Conservation (phyloP, 2,329 filamentous ascomycete genomes). For the Simplicillium sp. region DNA sequence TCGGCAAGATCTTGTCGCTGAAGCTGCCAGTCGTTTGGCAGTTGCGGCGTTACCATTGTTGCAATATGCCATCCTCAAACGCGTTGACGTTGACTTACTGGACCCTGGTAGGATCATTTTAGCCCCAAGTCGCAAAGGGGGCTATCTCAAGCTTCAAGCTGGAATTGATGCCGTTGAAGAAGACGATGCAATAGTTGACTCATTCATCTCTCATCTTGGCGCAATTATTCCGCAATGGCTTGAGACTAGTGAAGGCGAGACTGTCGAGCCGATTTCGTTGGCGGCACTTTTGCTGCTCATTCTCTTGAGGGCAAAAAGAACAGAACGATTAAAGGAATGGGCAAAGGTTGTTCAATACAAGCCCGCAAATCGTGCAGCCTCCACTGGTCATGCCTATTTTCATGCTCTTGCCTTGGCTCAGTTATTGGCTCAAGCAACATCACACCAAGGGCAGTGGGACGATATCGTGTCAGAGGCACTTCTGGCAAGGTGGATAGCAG, state of each 20-base stretch:
- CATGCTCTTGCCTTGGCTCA: conserved; percentile 42
- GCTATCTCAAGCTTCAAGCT: conserved; percentile 13
- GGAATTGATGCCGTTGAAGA: conserved; percentile 8
- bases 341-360: conserved; percentile 27
- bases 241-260: conserved; percentile 38
- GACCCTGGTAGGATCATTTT: conserved; percentile 15
- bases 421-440: conserved; percentile 21
- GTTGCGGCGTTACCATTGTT: conserved; percentile 40
- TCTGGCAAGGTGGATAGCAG: conserved; percentile 40
- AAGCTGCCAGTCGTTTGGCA: conserved; percentile 50
- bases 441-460: conserved; percentile 10
- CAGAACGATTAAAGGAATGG: conserved; percentile 35
- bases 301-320: conserved; percentile 21
- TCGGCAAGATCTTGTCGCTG: conserved; percentile 55
- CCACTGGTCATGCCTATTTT: conserved; percentile 40
- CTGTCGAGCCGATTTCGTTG: conserved; percentile 36
- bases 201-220: conserved; percentile 16
- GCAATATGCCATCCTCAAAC: conserved; percentile 22
- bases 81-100: conserved; percentile 5
- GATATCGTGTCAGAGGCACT: conserved; percentile 34
- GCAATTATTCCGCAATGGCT: conserved; percentile 36
- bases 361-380: conserved; percentile 20
- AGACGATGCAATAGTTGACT: conserved; percentile 7
- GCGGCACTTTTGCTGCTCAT: conserved; percentile 41
- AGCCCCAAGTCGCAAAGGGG: conserved; percentile 9